Evolutionary conservation across 1,139 yeast genomes (phyloP), one percentile per base, ranked within the genome.

Genomic region (Zygoascus meyerae): DNA sequence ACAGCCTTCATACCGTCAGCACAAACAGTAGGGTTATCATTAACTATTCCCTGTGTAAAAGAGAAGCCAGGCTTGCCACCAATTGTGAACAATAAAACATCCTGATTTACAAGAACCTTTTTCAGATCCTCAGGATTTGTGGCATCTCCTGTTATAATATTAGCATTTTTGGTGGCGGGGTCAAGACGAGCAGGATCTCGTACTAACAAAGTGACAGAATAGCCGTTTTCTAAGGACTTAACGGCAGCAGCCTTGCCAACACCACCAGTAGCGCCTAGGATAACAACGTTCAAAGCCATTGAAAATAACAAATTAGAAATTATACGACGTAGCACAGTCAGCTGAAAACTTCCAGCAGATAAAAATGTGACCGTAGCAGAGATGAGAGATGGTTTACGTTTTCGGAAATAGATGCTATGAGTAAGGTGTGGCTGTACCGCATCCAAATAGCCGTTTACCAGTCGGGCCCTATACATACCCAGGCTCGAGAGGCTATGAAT

Each of bases 221-320:
- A 36, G 2, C 47, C 47, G 2, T 14, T 21, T 9, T 28, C 42
- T 17, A 48, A 31, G 11, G 48, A 40, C 18, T 39, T 31, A 14
- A 42, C 16, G 12, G 46, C 47, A n/a, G 47, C 46, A n/a, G 28
- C 21, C 17, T 21, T 16, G 17, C 45, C 44, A 16, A 34, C 34
- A 5, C 49, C 49, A 11, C 49, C 49, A 10, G 51, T 46, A 10
- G 46, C 42, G 9, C 51, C 51, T 2, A 48, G 29, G 3, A 46
- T 43, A 18, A 35, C 46, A 17, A 48, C 16, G 32, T 44, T 48
- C 44, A 45, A 31, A 28, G 34, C 12, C 42, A 35, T 35, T 17
- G n/a, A n/a, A n/a, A n/a, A n/a, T n/a, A n/a, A 12, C 4, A 4
- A 17, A 14, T 33, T 32, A 2, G 8, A 12, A 21, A 32, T 8